Evolutionary conservation across 2,329 filamentous ascomycete species (phyloP), one percentile per base, ranked within the genome.

Genomic region (Colletotrichum kahawae): DNA sequence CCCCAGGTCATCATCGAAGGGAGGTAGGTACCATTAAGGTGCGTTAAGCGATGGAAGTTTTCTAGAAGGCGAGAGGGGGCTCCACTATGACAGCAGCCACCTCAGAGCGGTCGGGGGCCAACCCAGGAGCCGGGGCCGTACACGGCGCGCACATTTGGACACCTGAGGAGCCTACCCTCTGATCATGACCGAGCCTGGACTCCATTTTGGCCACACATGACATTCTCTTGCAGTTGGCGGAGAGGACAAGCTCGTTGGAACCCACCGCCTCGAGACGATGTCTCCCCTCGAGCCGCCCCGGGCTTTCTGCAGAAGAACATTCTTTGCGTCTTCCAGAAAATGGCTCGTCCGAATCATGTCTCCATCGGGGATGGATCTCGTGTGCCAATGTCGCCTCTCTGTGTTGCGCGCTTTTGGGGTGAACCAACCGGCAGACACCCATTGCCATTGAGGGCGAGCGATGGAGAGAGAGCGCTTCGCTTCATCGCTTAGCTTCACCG

Each of bases 331-430:
- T 64, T 67, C 64, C 73, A 75, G 73, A 73, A 75, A 75, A 75
- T 75, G 73, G 73, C 73, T 75, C 73, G 69, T 75, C 73, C 73
- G 73, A 75, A 57, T 34, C 33, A 43, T 43, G 64, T 63, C 69
- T 34, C 69, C 72, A 75, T 72, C 56, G n/a, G 63, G 36, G 29
- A 75, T 75, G 63, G 68, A 43, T 63, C 54, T 70, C 62, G 29
- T 36, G 54, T n/a, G 24, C 33, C 27, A 31, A 31, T 36, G 27
- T 67, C 27, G 38, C 43, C 48, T 70, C 67, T 38, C 34, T 64
- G 48, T 38, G 48, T 34, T 75, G 73, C 63, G 56, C 69, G 56
- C 33, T 67, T 67, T 68, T 51, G 72, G 21, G n/a, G n/a, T 33
- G 62, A 71, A 59, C 68, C 68, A 71, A 71, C 68, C 69, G 38